Evolutionary conservation across 2,329 filamentous ascomycete species (phyloP), one percentile per base, ranked within the genome.

Genomic region (Fusarium udum): DNA sequence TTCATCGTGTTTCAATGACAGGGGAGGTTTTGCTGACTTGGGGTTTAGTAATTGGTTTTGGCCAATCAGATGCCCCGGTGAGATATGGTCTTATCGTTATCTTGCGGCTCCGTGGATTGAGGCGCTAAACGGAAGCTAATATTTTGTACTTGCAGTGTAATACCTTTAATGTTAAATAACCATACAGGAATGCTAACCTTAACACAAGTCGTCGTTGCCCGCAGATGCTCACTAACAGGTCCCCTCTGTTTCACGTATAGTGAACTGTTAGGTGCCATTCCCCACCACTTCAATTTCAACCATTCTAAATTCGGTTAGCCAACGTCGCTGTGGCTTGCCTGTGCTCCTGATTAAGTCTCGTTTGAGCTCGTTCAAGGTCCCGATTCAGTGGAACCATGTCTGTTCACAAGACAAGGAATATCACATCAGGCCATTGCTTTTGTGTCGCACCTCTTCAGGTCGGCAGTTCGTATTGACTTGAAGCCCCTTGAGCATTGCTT

Each of bases 1-100:
- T 67, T 66, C 64, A 45, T 59, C 51, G 9, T 26, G 64, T 67
- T 67, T 66, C 64, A 39, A 66, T 18, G 20, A n/a, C 34, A 55
- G 34, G 51, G 51, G 51, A 28, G 10, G 34, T 28, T 37, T 53
- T 16, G 36, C 34, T 32, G 32, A 31, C 15, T 37, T 55, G 10
- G 14, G 12, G 4, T n/a, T 53, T 53, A 22, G 39, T 57, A 45
- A 36, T 28, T 11, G 1, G 2, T 14, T 7, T 9, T 22, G 16
- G 1, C 61, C 61, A 59, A 65, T 64, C 12, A 56, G 6, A n/a
- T 15, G 8, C 1, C 2, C 1, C 0, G 11, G 2, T 18, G n/a
- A 36, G 20, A n/a, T 22, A 24, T 3, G 24, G 14, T 22, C 18
- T 49, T 49, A 49, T 58, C 40, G 20, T 34, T n/a, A 49, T 49